phyloP scores from a whole-genome alignment of 2,329 filamentous ascomycete species.

The Aspergillus pseudoterreus region DNA sequence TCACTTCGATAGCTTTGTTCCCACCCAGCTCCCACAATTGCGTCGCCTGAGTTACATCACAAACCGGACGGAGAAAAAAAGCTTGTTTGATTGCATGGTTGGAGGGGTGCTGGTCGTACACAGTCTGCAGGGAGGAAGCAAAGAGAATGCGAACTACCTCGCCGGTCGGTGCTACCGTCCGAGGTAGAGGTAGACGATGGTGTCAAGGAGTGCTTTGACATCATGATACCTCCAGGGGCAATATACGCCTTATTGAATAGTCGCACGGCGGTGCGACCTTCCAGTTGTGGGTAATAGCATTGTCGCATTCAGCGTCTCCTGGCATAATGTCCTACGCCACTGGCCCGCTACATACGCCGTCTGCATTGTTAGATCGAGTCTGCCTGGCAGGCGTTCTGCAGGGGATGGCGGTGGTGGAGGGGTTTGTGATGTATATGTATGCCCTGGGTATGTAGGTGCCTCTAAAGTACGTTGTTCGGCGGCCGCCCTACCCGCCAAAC shows the following conservation, averaged over 20 bases:
- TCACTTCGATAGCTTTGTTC: not conserved
- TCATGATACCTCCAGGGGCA: no score
- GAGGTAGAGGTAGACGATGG: no score
- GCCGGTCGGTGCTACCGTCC: not conserved
- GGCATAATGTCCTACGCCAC: no score
- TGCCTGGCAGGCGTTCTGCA: conserved; percentile 12
- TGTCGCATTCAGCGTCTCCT: no score
- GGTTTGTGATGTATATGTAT: not conserved
- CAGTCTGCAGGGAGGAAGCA: not conserved
- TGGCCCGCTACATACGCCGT: no score
- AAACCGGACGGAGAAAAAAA: conserved; percentile 1
- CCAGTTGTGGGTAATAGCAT: no score
- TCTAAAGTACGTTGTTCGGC: not conserved
- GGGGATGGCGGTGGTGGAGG: not conserved
- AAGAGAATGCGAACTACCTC: not conserved
- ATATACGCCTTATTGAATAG: no score
- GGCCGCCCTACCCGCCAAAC: conserved; percentile 6
- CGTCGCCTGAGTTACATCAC: not conserved
- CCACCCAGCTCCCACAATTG: not conserved
- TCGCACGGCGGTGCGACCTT: no score
- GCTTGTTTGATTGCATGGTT: conserved; percentile 5
- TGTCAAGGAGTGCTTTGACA: no score
- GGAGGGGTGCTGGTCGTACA: not conserved
- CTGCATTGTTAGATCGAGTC: not conserved
- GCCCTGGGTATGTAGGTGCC: not conserved